Percentiles rank a stretch among this genome's conserved stretches.
Evolutionary conservation across 2,329 filamentous ascomycete species (phyloP).

Genomic region (Colletotrichum liriopes): DNA sequence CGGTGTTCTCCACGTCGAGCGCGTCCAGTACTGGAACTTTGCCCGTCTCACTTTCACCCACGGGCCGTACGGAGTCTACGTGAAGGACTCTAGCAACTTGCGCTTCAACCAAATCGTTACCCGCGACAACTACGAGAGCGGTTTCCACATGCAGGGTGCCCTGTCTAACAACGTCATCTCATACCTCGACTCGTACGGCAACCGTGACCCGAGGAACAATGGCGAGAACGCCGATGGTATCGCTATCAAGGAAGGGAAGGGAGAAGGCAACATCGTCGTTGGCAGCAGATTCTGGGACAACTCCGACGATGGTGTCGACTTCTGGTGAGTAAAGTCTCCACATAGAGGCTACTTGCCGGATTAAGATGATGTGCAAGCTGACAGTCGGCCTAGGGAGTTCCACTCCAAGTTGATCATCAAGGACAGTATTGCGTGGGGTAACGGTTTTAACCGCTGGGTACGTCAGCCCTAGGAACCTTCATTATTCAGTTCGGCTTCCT

Average conservation of each 20-base stretch:
- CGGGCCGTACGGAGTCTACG: constrained; percentile 55
- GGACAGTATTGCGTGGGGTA: constrained; percentile 62
- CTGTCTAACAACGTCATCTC: constrained; percentile 52
- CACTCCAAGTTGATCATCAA: constrained; percentile 58
- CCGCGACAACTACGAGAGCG: constrained; percentile 56
- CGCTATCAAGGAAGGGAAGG: constrained; percentile 60
- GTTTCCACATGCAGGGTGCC: constrained; percentile 52
- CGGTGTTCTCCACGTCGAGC: constrained; percentile 63
- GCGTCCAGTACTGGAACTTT: constrained; percentile 53
- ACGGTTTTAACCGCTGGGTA: constrained; percentile 61
- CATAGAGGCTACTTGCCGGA: no score
- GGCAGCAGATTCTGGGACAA: constrained; percentile 62
- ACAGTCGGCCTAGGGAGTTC: constrained; percentile 46
- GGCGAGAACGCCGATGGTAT: constrained; percentile 63
- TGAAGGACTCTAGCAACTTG: constrained; percentile 54
- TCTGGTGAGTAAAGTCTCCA: constrained; percentile 46
- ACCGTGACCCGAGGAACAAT: constrained; percentile 61
- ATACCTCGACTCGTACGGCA: constrained; percentile 56
- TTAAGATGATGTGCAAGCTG: not conserved
- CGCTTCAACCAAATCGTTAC: constrained; percentile 54
- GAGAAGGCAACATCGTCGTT: constrained; percentile 58
- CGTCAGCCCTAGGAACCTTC: not conserved
- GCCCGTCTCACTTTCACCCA: constrained; percentile 55
- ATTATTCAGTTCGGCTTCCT: fast-evolving
- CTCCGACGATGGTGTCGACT: constrained; percentile 61